These are phyloP conservation scores for Noccaea bulbosa DNA, from an alignment of 345 rosid species.

Conservation along the genomic window DNA sequence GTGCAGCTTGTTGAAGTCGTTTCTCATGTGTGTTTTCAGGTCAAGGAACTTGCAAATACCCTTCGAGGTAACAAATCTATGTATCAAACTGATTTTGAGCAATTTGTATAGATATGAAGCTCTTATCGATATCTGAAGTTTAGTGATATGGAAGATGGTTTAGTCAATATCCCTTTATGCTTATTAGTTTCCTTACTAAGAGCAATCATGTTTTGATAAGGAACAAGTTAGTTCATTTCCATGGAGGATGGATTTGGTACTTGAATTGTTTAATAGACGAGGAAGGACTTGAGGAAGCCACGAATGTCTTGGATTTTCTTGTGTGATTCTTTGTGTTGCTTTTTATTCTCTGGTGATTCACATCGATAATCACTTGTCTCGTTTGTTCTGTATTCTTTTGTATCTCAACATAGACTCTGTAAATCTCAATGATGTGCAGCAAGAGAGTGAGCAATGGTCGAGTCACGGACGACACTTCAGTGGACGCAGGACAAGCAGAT, in stretches of 20 bases:
- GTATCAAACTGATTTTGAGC: background rate
- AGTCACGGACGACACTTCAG: slow-evolving; percentile 35
- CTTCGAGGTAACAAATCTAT: slow-evolving; percentile 36
- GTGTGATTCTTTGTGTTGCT: background rate
- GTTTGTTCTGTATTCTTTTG: slow-evolving; percentile 9
- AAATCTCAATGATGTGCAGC: slow-evolving; percentile 29
- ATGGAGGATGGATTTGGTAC: slow-evolving; percentile 24
- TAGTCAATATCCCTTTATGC: background rate
- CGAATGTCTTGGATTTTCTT: background rate
- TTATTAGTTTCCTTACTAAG: background rate
- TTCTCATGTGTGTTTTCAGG: slow-evolving; percentile 32
- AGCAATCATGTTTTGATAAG: slow-evolving; percentile 16
- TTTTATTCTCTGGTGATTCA: slow-evolving; percentile 3
- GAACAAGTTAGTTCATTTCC: background rate
- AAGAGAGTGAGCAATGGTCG: slow-evolving; percentile 37
- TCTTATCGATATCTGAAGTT: too few species aligned
- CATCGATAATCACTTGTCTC: background rate
- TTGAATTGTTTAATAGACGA: background rate
- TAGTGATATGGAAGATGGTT: background rate
- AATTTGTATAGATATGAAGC: background rate
- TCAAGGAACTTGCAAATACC: slow-evolving; percentile 44
- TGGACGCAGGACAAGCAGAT: slow-evolving; percentile 23
- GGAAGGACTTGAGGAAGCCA: background rate
- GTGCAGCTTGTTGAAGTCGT: slow-evolving; percentile 20
- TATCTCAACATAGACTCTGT: background rate